phyloP scores from a whole-genome alignment of 352 stramenopile species.

The Globisporangium cederbergense region DNA sequence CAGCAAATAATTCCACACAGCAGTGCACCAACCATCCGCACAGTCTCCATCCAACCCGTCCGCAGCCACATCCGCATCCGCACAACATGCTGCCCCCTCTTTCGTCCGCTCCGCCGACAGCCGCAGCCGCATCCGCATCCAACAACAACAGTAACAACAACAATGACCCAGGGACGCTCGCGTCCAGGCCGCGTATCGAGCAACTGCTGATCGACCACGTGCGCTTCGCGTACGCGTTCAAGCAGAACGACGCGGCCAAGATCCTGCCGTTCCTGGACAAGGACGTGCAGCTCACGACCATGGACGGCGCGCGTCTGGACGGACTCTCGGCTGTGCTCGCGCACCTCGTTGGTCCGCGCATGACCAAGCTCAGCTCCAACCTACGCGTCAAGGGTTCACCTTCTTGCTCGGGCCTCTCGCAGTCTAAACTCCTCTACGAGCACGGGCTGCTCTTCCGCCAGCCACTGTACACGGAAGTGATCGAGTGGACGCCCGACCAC shows the following conservation, averaged over 20 bases:
- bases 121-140: not conserved
- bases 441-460: constrained; percentile 69
- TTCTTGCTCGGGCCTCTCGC: constrained; percentile 36
- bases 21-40: not conserved
- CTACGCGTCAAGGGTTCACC: constrained; percentile 61
- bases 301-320: constrained; percentile 39
- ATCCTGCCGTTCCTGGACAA: constrained; percentile 63
- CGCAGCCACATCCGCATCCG: not conserved
- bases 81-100: constrained; percentile 12
- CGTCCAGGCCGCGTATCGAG: constrained; percentile 27
- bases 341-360: constrained; percentile 60
- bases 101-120: not conserved
- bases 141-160: not conserved
- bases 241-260: constrained; percentile 68
- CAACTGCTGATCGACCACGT: constrained; percentile 55
- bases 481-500: constrained; percentile 51
- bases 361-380: constrained; percentile 67
- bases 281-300: constrained; percentile 47
- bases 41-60: not conserved
- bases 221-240: constrained; percentile 64
- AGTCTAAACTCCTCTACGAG: constrained; percentile 77
- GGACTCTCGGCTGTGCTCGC: constrained; percentile 66
- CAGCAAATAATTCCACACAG: not conserved
- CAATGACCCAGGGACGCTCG: not conserved
- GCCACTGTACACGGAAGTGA: constrained; percentile 59